phyloP scores from a whole-genome alignment of 208 protist species.

The Kentomonas sorsogonicus region DNA sequence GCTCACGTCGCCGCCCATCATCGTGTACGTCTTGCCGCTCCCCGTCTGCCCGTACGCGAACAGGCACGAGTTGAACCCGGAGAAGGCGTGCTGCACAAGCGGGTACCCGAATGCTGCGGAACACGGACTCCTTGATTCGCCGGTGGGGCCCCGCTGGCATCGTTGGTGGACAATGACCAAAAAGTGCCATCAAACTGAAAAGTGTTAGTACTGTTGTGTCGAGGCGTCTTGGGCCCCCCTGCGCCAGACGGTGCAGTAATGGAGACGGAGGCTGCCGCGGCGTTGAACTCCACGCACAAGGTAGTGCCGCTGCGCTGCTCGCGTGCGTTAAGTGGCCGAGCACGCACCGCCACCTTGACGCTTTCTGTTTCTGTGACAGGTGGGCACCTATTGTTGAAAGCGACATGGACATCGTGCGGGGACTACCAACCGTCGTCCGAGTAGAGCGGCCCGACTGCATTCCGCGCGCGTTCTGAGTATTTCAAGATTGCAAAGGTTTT shows the following conservation, averaged over 20 bases:
- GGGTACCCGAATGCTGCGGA: slow-evolving; percentile 42
- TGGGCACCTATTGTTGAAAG: background rate
- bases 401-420: background rate
- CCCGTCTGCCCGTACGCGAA: slow-evolving; percentile 66
- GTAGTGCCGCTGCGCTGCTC: slow-evolving; percentile 19
- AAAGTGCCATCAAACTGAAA: slow-evolving; percentile 72
- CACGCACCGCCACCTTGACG: slow-evolving; percentile 54
- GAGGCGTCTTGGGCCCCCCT: too few species aligned
- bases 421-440: too few species aligned
- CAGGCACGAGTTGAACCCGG: slow-evolving; percentile 62
- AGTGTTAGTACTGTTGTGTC: too few species aligned
- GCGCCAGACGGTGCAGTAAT: too few species aligned
- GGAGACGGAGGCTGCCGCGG: too few species aligned
- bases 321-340: slow-evolving; percentile 42
- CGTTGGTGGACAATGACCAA: slow-evolving; percentile 36
- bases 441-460: too few species aligned
- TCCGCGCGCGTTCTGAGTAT: background rate
- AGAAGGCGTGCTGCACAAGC: slow-evolving; percentile 45
- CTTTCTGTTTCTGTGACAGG: slow-evolving; percentile 17
- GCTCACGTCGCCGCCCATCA: slow-evolving; percentile 47
- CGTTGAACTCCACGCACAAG: slow-evolving; percentile 11
- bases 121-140: slow-evolving; percentile 56
- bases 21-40: slow-evolving; percentile 77
- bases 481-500: background rate
- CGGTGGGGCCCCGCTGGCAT: slow-evolving; percentile 21